Evolutionary conservation across 164 flowering plant species (phyloP).

Genomic region (Liquidambar formosana): DNA sequence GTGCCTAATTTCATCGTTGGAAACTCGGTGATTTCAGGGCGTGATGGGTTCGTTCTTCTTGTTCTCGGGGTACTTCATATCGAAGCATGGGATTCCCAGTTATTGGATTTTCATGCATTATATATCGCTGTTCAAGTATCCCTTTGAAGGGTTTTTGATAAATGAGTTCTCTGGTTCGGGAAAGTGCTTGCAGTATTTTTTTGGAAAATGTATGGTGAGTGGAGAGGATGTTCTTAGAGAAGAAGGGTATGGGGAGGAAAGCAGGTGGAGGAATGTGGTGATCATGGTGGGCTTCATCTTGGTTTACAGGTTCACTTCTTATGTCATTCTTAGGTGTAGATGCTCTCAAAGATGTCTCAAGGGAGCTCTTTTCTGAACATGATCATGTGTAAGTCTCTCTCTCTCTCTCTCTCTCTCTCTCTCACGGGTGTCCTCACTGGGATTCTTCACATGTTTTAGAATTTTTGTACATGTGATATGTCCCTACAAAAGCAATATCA

Average conservation of each 20-base stretch:
- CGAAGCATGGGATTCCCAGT: conserved; percentile 68
- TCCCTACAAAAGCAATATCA: too few species aligned
- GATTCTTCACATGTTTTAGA: not conserved
- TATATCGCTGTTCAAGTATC: conserved; percentile 87
- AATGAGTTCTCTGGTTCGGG: conserved; percentile 75
- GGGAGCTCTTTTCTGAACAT: conserved; percentile 16
- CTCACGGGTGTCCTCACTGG: not conserved
- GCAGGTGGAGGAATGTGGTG: conserved; percentile 74
- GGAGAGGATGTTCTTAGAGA: conserved; percentile 81
- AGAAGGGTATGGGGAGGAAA: conserved; percentile 68
- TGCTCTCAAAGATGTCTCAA: conserved; percentile 59
- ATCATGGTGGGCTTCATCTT: conserved; percentile 77
- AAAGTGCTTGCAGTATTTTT: conserved; percentile 72
- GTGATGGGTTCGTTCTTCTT: conserved; percentile 94
- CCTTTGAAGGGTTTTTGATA: conserved; percentile 89
- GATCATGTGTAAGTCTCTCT: not conserved
- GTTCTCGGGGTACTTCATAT: conserved; percentile 93
- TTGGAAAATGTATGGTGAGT: conserved; percentile 62
- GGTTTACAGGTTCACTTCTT: conserved; percentile 81
- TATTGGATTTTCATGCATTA: conserved; percentile 96
- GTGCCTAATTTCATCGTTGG: conserved; percentile 96
- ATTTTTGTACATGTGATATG: too few species aligned
- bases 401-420: not conserved
- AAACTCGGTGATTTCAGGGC: conserved; percentile 77
- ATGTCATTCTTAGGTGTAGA: conserved; percentile 77